Conservation (phyloP, 163 green algal species). For the Chloromonas sp. region DNA sequence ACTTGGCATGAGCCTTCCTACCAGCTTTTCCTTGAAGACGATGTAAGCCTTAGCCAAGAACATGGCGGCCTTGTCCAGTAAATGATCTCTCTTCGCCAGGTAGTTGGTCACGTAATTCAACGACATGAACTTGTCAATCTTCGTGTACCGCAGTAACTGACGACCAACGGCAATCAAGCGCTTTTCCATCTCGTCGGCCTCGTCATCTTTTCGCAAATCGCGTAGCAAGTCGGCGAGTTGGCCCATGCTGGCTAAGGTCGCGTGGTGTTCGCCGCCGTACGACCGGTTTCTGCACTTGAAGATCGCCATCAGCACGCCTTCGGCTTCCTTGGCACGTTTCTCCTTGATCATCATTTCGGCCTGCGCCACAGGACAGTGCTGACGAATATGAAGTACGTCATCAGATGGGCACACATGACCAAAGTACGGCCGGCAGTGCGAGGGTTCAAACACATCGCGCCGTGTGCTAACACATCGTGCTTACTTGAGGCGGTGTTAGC, state of each 20-base stretch:
- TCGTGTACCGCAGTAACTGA: constrained; percentile 8
- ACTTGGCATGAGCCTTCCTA: not conserved
- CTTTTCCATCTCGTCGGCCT: constrained; percentile 10
- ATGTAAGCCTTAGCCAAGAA: constrained; percentile 14
- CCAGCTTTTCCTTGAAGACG: constrained; percentile 18
- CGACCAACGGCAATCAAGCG: constrained; percentile 2
- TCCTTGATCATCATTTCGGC: not conserved
- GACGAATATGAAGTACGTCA: too few species aligned
- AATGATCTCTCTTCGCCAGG: constrained; percentile 3
- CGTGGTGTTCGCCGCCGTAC: constrained; percentile 9
- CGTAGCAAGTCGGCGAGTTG: constrained; percentile 9
- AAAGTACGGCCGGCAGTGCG: too few species aligned
- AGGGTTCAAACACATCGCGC: too few species aligned
- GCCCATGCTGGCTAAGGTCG: constrained; percentile 11
- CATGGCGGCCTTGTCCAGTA: constrained; percentile 20
- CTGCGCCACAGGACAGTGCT: not conserved
- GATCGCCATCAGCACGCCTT: not conserved
- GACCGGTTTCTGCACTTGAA: not conserved
- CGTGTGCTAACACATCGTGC: too few species aligned
- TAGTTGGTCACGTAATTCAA: constrained; percentile 1
- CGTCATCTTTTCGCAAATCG: not conserved
- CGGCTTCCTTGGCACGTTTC: not conserved
- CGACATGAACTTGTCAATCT: constrained; percentile 19
- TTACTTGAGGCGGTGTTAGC: too few species aligned
- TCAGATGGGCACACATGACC: too few species aligned